Base-by-base conservation (phyloP, 1,139 yeast species). In the Hansenula anomala region DNA sequence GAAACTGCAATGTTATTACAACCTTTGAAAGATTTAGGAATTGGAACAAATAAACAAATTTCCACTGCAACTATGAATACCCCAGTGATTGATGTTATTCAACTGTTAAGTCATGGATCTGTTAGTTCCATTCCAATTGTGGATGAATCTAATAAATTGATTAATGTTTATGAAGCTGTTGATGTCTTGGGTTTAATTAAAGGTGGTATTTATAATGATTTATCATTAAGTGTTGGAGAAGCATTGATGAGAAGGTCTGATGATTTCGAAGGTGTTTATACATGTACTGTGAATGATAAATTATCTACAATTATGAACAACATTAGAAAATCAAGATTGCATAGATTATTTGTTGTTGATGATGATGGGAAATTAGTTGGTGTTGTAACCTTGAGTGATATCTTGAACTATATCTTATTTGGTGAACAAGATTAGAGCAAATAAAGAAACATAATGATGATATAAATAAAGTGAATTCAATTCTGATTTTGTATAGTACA, bases 191-290 rank as follows among this genome's bases (percentile, higher is more conserved):
- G 96, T 0, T 69, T 94, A 53, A 90, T 92, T 43, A 92, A 90
- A 61, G 96, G 97, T 30, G 97, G 97, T 3, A 82, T 88, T 57
- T 89, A 90, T 57, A 87, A 90, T 30, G 98, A 92, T 61, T 69
- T 92, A 48, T 86, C 90, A 34, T 69, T 94, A 49, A 84, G 94
- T 42, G 97, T 94, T 10, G 99, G 98, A 4, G 97, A 92, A 60
- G 98, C 98, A 0, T 71, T 94, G 41, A 79, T 92, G 78, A 78
- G 96, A 60, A 77, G 98, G 57, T 83, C 96, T 9, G 97, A 90
- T 52, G 97, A 92, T 59, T 94, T 92, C 56, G 98, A 92, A 61
- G 98, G 99, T 42, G 98, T 94, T 14, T 90, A 90, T 62, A 92
- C 97, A 0, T 94, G 98, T 64, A 89, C 97, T 0, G 71, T 80